phyloP scores from a whole-genome alignment of 371 early-diverging fungal genomes.

The Haplosporangium sp. region DNA sequence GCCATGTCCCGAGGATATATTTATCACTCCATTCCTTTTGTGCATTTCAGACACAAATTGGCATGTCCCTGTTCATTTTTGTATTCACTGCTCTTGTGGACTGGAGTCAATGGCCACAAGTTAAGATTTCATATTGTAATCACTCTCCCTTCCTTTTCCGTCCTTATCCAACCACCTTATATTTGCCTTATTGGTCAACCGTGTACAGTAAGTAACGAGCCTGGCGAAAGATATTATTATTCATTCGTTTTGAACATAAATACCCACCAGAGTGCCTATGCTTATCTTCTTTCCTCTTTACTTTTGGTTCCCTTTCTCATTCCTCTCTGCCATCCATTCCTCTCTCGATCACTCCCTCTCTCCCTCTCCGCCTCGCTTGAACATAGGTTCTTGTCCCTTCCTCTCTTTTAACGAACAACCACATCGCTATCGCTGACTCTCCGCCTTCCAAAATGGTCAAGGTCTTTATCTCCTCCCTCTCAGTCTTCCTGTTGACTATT shows the following conservation, averaged over 20 bases:
- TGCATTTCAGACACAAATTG: too few relatives aligned
- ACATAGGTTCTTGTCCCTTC: constrained; percentile 25
- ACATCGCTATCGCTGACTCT: not conserved
- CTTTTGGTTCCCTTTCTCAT: not conserved
- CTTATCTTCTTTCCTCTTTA: not conserved
- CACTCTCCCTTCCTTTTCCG: too few relatives aligned
- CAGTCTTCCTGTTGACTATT: constrained; percentile 37
- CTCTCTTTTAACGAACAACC: constrained; percentile 40
- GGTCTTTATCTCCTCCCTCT: constrained; percentile 24
- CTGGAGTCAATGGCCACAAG: too few relatives aligned
- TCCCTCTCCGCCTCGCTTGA: constrained; percentile 9
- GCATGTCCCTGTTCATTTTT: too few relatives aligned
- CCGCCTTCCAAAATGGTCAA: constrained; percentile 31
- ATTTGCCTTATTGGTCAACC: not conserved
- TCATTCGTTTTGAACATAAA: not conserved
- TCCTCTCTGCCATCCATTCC: not conserved
- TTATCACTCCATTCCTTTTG: too few relatives aligned
- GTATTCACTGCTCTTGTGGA: too few relatives aligned
- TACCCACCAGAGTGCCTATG: not conserved
- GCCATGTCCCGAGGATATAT: too few relatives aligned
- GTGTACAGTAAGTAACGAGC: not conserved
- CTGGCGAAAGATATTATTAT: not conserved
- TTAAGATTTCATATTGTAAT: too few relatives aligned
- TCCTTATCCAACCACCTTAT: too few relatives aligned
- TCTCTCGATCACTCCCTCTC: not conserved